Base-by-base conservation (phyloP, 2,329 filamentous ascomycete species). In the Zalaria sp. region DNA sequence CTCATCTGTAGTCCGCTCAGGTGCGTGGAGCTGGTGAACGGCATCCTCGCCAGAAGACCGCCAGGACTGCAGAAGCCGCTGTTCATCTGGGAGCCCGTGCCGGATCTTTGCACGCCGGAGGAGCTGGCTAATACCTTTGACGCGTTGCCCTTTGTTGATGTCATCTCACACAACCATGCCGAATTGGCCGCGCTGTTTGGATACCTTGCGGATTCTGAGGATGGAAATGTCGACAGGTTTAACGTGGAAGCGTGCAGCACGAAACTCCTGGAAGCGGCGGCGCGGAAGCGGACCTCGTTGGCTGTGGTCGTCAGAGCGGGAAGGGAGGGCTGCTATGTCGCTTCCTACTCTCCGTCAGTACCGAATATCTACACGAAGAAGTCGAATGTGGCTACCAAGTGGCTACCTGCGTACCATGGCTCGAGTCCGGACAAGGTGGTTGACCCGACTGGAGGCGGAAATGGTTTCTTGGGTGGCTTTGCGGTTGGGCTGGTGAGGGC, bases 11-110 rank as follows among this genome's bases (percentile, higher is more conserved):
- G 80, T 1, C 79, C 88, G 0, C 61, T 66, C 1, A 75, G 89
- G 35, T 93, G 86, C 59, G 78, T 84, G 38, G 74, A 82, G 42
- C 72, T 94, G 25, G 78, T 91, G 25, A 61, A 73, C 1, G 74
- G 78, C n/a, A 83, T 96, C 45, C 66, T 78, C 4, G 63, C 68
- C 3, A 57, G 66, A 37, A 71, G 77, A 38, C 52, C 60, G 67
- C 41, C 35, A 18, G 34, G 39, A 10, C 40, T 49, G 10, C 53
- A 66, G 1, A 53, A 66, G 38, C 83, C 88, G 1, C 62, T 87
- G 5, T 85, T 95, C 57, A 76, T 96, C 40, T 98, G 89, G 89
- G 91, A 98, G 58, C 91, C 91, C 1, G 83, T 95, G 1, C 91
- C 91, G 1, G 86, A 95, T 60, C 71, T 85, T 1, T 95, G 88